Evolutionary conservation across 805 yeast species (phyloP), one percentile per base, ranked within the genome.

Genomic region (Wickerhamomyces hampshirensis): DNA sequence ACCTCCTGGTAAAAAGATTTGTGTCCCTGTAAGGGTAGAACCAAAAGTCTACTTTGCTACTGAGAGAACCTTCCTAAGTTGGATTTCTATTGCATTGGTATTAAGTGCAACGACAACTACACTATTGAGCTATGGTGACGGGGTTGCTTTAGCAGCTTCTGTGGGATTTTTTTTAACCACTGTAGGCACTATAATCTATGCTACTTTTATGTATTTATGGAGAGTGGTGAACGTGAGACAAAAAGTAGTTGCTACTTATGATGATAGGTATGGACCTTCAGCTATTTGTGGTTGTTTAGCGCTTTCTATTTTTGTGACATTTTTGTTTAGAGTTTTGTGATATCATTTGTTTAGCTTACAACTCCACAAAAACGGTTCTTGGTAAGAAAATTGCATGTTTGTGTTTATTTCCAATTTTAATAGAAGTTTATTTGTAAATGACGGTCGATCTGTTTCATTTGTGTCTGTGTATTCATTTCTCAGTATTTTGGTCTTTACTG

Each of bases 1-100:
- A 9, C 98, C 98, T 16, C 78, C 84, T 28, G 98, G 98, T 2
- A 89, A 88, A 61, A 71, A 74, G 30, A 85, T 93, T 40, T 77
- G 88, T 53, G 93, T 93, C 7, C 98, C 98, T 3, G 94, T 93
- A 26, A 76, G 98, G 53, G 89, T 93, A 26, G 98, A 93, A 63
- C 98, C 98, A 40, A 93, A 93, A 65, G 98, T 93, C n/a, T 93
- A 93, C 59, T 93, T 93, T 62, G 98, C 98, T 6, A 87, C 95
- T 17, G 98, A 93, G 62, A 78, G 98, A 65, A 93, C 98, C 0
- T 91, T 80, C 55, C 69, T 93, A 44, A 77, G 94, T 28, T 93
- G 98, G 98, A 65, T 91, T 38, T 89, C 95, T 28, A 86, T 93
- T 49, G 85, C 93, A 7, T 76, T 93, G 69, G 68, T 91, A 29